Evolutionary conservation across 1,139 yeast genomes (phyloP), one percentile per base, ranked within the genome.

Genomic region (Kluyveromyces marxianus): DNA sequence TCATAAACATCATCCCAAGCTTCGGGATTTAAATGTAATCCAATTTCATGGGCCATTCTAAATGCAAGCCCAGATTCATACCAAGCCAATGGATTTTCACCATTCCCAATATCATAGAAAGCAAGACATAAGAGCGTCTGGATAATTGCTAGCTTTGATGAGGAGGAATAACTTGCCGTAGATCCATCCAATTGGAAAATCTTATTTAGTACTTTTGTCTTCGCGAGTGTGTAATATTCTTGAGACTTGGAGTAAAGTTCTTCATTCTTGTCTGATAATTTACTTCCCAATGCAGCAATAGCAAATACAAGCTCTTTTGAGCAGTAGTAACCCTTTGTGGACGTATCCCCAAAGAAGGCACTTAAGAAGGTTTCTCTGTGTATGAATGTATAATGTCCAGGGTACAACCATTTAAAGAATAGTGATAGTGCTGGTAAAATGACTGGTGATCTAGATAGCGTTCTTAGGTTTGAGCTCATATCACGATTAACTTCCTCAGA

Each of bases 321-420:
- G 57, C 81, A 72, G 62, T 78, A 76, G 53, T 71, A 59, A 35
- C 53, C 41, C 44, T 59, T 59, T 3, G 62, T 69, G 36, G 72
- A 65, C 39, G 69, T 66, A 43, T 79, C 77, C 57, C 74, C 67
- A 61, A 77, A 72, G 57, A 76, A 70, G 49, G 78, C 81, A 47
- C 69, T 69, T 45, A 79, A 59, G 54, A 79, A 79, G 0, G 83
- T 77, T 56, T 79, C 85, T 48, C 85, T 60, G 54, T 77, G 79
- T 26, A 79, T 72, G 55, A 78, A 79, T 73, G 76, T 72, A 55
- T 75, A 76, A 54, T 76, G 76, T 52, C 76, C 81, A 2, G 84
- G 83, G 51, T 79, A 79, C 53, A 77, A 75, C 83, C 83, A 78
- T 37, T 75, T 74, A 59, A 79, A 79, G 56, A 79, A 79, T 14